Evolutionary conservation across 164 flowering plant genomes (phyloP).

Genomic region (Sedum album): DNA sequence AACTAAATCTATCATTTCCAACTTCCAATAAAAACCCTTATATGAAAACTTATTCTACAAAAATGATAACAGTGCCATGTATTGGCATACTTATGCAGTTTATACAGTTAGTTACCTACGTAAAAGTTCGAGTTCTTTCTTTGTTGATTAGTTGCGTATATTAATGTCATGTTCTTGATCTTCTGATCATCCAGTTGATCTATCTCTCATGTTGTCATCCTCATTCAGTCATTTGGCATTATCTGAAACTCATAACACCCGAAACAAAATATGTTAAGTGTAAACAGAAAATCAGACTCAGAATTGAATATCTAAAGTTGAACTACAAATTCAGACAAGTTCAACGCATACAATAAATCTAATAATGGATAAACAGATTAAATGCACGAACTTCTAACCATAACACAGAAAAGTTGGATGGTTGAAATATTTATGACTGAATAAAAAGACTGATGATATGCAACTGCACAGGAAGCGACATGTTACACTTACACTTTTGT

Average conservation of each 20-base stretch:
- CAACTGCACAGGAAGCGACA: not conserved
- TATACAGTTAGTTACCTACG: not conserved
- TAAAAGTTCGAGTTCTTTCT: not conserved
- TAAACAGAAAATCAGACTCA: no score
- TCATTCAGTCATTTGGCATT: not conserved
- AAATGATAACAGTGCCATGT: no score
- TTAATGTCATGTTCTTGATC: not conserved
- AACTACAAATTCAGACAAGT: not conserved
- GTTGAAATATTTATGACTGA: not conserved
- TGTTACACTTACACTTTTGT: not conserved
- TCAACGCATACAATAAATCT: not conserved
- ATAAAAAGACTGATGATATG: not conserved
- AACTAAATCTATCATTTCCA: not conserved
- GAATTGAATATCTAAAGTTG: not conserved
- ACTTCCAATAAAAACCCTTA: no score
- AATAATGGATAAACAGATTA: not conserved
- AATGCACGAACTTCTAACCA: not conserved
- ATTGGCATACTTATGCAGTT: no score
- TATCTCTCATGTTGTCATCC: not conserved
- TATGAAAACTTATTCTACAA: no score
- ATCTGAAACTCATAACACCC: not conserved
- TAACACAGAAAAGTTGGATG: not conserved
- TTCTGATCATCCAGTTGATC: not conserved
- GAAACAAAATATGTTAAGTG: not conserved
- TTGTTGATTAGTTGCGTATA: no score